phyloP scores from a whole-genome alignment of 2,329 filamentous ascomycete genomes.

The Neoascochyta sp. region DNA sequence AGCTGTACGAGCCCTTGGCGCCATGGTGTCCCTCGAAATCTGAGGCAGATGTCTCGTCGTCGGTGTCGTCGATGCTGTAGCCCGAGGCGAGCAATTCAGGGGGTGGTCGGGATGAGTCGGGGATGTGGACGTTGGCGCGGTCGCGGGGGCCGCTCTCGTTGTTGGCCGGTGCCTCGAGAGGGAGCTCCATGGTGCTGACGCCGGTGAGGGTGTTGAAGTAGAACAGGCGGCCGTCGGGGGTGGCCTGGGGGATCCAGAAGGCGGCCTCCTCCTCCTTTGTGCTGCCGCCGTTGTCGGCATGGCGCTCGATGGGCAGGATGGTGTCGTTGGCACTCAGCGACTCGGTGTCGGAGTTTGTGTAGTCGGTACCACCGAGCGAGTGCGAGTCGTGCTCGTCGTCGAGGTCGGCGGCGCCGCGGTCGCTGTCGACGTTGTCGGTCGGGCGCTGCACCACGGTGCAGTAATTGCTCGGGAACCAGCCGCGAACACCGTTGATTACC shows the following conservation, averaged over 20 bases:
- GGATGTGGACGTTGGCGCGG: conserved; percentile 81
- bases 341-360: conserved; percentile 47
- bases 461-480: conserved; percentile 99
- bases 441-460: conserved; percentile 79
- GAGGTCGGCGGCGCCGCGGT: conserved; percentile 54
- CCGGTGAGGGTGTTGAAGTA: conserved; percentile 99
- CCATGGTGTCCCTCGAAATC: conserved; percentile 80
- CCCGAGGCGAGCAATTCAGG: conserved; percentile 87
- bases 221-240: conserved; percentile 84
- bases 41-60: conserved; percentile 77
- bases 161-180: conserved; percentile 80
- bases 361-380: conserved; percentile 42
- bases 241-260: conserved; percentile 98
- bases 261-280: conserved; percentile 79
- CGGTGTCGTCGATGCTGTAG: conserved; percentile 79
- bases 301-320: conserved; percentile 63
- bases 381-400: conserved; percentile 47
- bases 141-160: conserved; percentile 84
- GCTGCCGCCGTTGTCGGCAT: conserved; percentile 42
- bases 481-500: conserved; percentile 91
- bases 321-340: conserved; percentile 39
- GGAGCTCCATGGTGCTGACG: conserved; percentile 89
- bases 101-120: conserved; percentile 84
- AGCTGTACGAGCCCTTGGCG: conserved; percentile 65
- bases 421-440: conserved; percentile 66